Conservation (phyloP, 1,284 basidiomycete species). For the Ceratobasidium sp. region DNA sequence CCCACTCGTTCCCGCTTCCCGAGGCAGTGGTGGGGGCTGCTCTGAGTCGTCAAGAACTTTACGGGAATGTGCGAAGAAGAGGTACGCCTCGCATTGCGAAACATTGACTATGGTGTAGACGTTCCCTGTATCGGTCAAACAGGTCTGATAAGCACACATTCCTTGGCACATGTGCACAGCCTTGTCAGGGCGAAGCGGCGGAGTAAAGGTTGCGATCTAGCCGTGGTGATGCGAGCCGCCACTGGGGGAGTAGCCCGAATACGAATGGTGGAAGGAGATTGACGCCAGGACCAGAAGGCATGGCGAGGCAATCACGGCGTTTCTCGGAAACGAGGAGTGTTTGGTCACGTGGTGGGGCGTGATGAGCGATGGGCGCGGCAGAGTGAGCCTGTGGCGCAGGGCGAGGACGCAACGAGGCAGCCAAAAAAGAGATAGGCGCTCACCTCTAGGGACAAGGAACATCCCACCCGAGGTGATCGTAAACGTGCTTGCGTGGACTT, state of each 20-base stretch:
- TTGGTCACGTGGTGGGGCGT: neutral
- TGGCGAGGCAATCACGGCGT: too few species aligned
- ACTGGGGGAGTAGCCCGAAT: neutral
- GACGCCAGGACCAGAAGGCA: neutral
- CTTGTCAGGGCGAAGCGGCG: too few species aligned
- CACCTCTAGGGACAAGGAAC: constrained; percentile 92
- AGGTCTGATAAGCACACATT: constrained; percentile 3
- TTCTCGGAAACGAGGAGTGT: too few species aligned
- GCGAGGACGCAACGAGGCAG: neutral
- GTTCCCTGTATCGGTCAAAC: constrained; percentile 74
- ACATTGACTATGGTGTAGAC: constrained; percentile 92
- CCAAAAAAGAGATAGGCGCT: constrained; percentile 51
- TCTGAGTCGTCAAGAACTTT: constrained; percentile 67
- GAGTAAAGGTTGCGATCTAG: neutral
- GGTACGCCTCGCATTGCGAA: constrained; percentile 78
- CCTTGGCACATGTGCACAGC: too few species aligned
- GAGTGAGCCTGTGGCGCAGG: neutral
- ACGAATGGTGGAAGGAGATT: neutral
- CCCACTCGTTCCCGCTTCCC: neutral
- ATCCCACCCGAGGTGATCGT: constrained; percentile 85
- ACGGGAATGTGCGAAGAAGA: constrained; percentile 95
- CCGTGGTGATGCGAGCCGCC: neutral
- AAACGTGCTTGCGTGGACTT: constrained; percentile 83
- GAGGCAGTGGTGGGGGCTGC: constrained; percentile 52
- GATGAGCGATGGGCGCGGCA: neutral